Base-by-base conservation (phyloP, 2,329 filamentous ascomycete species). In the Colletotrichum limetticola region DNA sequence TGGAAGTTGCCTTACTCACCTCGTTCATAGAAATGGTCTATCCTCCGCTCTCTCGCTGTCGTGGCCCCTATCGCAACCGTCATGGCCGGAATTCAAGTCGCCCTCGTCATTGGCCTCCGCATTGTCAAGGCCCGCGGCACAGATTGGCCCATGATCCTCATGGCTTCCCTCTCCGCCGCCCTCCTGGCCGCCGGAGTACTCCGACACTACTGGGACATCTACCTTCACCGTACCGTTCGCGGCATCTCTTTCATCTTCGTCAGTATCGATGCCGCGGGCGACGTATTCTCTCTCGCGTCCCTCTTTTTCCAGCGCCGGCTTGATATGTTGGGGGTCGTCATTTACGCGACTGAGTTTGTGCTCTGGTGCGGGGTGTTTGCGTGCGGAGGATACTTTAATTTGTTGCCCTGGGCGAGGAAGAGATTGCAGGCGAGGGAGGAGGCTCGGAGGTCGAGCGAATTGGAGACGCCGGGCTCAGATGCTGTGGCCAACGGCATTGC, bases 171-270 rank as follows among this genome's bases (percentile, higher is more conserved):
- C 1, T 91, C 92, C 0, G 91, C 92, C 0, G 79, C 85, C 0
- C 83, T 94, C 3, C 86, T 94, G 1, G 90, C 90, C 1, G 86
- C 90, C 1, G 92, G 92, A 0, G 92, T 94, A 0, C 81, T 93
- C 8, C 83, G 89, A 2, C 91, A 94, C 78, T 94, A 94, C 76
- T 89, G 88, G 84, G 92, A 94, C 74, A 93, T 94, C 26, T 93
- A 89, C 77, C 78, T 85, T 2, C 88, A 93, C 75, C 86, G 89
- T 7, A 93, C 91, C 0, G 92, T 93, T 1, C 85, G 91, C 16
- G 92, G 92, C 8, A 93, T 94, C 52, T 93, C 91, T 1, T 94
- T 94, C 79, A 83, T 93, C 2, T 94, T 94, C 75, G 91, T 93
- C 0, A 90, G 85, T 1, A 92, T 94, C 56, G 92, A 94, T 80